A percentile compares a stretch with the other conserved stretches of the same genome.
phyloP scores from a whole-genome alignment of 2,329 filamentous ascomycete species.

The Sclerotiophoma versabilis region DNA sequence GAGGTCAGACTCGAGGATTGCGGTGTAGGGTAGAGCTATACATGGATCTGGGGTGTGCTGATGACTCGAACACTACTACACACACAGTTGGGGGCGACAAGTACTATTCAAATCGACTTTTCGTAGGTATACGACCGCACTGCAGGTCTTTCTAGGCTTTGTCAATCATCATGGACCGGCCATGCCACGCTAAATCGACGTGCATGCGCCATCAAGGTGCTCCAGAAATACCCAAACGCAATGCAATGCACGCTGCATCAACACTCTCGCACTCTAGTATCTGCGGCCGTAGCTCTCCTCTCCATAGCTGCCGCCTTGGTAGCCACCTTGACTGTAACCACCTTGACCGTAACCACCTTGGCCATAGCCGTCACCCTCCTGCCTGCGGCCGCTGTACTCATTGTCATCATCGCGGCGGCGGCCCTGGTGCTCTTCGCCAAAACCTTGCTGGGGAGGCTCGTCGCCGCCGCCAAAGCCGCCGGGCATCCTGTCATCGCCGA shows the following conservation, averaged over 20 bases:
- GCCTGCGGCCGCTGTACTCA: conserved; percentile 17
- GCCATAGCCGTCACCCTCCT: conserved; percentile 17
- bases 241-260: not conserved
- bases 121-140: not conserved
- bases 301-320: conserved; percentile 19
- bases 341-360: conserved; percentile 20
- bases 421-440: conserved; percentile 17
- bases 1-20: no score
- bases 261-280: conserved; percentile 11
- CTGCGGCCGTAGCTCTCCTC: conserved; percentile 22
- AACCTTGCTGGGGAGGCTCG: conserved; percentile 15
- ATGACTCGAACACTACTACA: not conserved
- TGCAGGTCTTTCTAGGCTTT: conserved; percentile 1
- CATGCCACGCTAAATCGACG: not conserved
- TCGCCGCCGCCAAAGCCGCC: conserved; percentile 26
- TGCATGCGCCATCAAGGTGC: conserved; percentile 10
- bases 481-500: conserved; percentile 21
- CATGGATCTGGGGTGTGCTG: no score
- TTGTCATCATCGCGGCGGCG: conserved; percentile 9
- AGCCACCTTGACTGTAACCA: conserved; percentile 18
- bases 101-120: not conserved
- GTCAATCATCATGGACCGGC: not conserved
- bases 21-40: no score
- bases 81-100: not conserved
- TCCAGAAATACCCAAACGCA: not conserved